Percentiles rank a stretch among this genome's conserved stretches.
Evolutionary conservation across 768 basidiomycete species (phyloP).

Genomic region (Hygrocybe coccinea): DNA sequence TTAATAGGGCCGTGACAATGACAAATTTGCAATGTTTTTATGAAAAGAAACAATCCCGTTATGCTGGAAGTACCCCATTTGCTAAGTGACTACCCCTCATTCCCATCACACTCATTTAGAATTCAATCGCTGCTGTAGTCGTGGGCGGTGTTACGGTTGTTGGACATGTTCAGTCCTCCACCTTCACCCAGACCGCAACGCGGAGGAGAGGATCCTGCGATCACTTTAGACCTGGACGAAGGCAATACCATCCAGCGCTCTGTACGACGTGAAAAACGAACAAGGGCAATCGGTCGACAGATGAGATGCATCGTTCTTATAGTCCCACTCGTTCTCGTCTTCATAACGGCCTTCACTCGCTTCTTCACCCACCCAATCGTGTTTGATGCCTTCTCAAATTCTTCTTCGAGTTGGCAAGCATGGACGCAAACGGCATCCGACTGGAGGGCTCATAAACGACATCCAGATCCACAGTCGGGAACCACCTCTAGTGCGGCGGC

Average conservation of each 20-base stretch:
- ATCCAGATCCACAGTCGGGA: slow-evolving; percentile 18
- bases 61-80: too few relatives aligned
- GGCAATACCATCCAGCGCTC: neutral
- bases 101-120: slow-evolving; percentile 22
- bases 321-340: slow-evolving; percentile 51
- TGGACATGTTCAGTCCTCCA: slow-evolving; percentile 34
- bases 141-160: slow-evolving; percentile 9
- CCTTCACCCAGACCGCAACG: slow-evolving; percentile 28
- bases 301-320: slow-evolving; percentile 50
- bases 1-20: neutral
- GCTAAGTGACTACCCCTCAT: too few relatives aligned
- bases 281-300: slow-evolving; percentile 42
- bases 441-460: slow-evolving; percentile 43
- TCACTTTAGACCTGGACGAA: neutral
- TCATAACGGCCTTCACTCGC: slow-evolving; percentile 51
- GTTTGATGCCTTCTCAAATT: slow-evolving; percentile 38
- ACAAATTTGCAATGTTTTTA: neutral
- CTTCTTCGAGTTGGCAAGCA: slow-evolving; percentile 23
- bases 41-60: too few relatives aligned
- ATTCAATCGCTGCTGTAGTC: slow-evolving; percentile 21
- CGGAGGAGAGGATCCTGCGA: neutral
- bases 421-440: slow-evolving; percentile 25
- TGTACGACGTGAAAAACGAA: slow-evolving; percentile 16
- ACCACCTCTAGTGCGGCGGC: slow-evolving; percentile 13
- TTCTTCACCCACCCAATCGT: slow-evolving; percentile 45